phyloP scores from a whole-genome alignment of 768 basidiomycete species.

The Infundibulicybe gibba region DNA sequence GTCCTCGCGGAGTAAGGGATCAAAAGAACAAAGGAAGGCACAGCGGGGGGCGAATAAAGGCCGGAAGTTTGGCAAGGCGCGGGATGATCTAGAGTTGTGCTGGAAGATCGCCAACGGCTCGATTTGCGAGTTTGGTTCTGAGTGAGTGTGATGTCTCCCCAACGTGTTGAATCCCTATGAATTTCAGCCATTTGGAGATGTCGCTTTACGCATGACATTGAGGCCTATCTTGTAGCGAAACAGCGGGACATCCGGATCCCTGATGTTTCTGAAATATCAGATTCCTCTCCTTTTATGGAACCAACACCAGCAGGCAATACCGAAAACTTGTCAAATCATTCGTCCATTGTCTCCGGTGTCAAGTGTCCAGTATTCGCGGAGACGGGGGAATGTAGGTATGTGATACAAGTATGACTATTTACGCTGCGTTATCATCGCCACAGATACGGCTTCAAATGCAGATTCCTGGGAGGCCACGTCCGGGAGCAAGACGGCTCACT shows the following conservation, averaged over 20 bases:
- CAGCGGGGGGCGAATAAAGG: conserved; percentile 82
- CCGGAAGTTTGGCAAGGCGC: conserved; percentile 70
- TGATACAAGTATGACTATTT: neutral
- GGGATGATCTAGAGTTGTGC: conserved; percentile 82
- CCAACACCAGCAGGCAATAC: conserved; percentile 9
- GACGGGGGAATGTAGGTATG: conserved; percentile 68
- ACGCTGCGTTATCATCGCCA: neutral
- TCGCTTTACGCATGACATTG: conserved; percentile 75
- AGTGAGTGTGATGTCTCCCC: conserved; percentile 35
- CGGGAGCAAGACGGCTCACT: conserved; percentile 40
- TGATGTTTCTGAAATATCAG: conserved; percentile 33
- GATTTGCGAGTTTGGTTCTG: conserved; percentile 65
- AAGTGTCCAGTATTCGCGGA: conserved; percentile 66
- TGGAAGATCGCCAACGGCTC: conserved; percentile 71
- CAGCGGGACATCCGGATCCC: conserved; percentile 68
- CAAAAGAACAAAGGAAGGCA: conserved; percentile 69
- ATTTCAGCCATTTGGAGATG: conserved; percentile 44
- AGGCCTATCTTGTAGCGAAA: conserved; percentile 74
- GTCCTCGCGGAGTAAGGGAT: conserved; percentile 29
- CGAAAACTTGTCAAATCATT: conserved; percentile 13
- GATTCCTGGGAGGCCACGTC: conserved; percentile 82
- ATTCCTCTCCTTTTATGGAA: conserved; percentile 44
- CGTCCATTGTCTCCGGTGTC: conserved; percentile 43
- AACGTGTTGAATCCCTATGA: neutral
- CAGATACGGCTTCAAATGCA: conserved; percentile 85